Evolutionary conservation across 345 rosid genomes (phyloP), one percentile per base, ranked within the genome.

Genomic region (Sonneratia alba): DNA sequence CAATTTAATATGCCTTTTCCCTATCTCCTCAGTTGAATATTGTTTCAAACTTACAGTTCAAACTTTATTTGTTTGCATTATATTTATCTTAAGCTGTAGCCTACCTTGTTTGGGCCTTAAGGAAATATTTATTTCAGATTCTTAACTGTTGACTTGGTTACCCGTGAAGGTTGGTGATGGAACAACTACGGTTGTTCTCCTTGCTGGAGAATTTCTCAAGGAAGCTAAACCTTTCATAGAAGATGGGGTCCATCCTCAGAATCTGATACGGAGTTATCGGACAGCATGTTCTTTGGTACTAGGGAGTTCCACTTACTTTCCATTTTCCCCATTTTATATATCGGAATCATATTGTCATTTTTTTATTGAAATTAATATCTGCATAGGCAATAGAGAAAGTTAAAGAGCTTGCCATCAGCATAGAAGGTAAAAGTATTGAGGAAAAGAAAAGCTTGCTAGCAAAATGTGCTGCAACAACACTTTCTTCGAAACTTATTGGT

Each of bases 211-310:
- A 83, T 93, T 96, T 80, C 75, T 92, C 85, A 96, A 77, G 85
- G 98, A 92, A 86, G 99, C 99, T 59, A 96, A 96, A 75, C 98
- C 99, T 67, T 96, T 92, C 70, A 80, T 96, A 36, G 98, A 96
- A 77, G 97, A 96, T 43, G 99, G 99, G 36, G 99, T 93, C 75
- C 98, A 92, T 79, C 81, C 99, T 12, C 99, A 93, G 79, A 96
- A 88, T 79, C 66, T 96, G 71, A 96, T 93, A 42, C 83, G 95
- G 74, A 96, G 99, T 79, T 96, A 87, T 72, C 87, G 98, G 34
- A 85, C 88, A 47, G 99, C 98, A 3, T 70, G 92, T 79, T 32
- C 87, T 75, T 78, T 91, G 88, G 98, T 92, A 42, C 45, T 42
- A 27, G 32, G 32, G 32, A 27, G 32, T 27, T 27, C 32, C 32